These are phyloP conservation scores for Calonectria montana DNA, from an alignment of 2,329 filamentous ascomycete genomes.

Conservation along the genomic window DNA sequence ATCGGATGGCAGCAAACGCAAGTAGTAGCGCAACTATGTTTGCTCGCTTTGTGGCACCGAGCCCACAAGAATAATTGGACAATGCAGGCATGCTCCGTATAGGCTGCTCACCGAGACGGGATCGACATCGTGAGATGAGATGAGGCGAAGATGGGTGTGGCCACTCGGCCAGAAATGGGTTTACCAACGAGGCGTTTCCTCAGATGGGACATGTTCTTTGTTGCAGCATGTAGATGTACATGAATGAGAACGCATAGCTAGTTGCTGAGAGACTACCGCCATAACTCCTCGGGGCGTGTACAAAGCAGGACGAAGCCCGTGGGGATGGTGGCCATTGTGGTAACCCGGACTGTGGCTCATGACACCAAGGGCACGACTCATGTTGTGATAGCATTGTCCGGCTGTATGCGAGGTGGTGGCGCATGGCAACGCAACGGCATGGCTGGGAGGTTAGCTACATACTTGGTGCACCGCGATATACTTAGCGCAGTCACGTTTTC, in stretches of 20 bases:
- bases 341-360: background rate
- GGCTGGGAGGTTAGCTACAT: background rate
- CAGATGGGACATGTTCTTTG: background rate
- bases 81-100: constrained; percentile 6
- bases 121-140: background rate
- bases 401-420: constrained; percentile 21
- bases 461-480: background rate
- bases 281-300: background rate
- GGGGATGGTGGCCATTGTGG: background rate
- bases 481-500: background rate
- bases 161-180: background rate
- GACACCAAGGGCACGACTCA: constrained; percentile 4
- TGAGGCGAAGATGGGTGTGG: constrained; percentile 12
- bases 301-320: background rate
- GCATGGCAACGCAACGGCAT: constrained; percentile 14
- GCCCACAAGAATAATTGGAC: constrained; percentile 13
- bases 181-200: constrained; percentile 5
- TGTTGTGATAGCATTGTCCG: constrained; percentile 1
- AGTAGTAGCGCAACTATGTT: constrained; percentile 40
- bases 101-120: constrained; percentile 5
- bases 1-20: constrained; percentile 54
- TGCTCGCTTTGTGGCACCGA: constrained; percentile 21
- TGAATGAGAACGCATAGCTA: background rate
- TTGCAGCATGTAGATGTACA: background rate
- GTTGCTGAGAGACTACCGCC: background rate